Evolutionary conservation across 768 basidiomycete genomes (phyloP), one percentile per base, ranked within the genome.

Genomic region (Suillus sp.): DNA sequence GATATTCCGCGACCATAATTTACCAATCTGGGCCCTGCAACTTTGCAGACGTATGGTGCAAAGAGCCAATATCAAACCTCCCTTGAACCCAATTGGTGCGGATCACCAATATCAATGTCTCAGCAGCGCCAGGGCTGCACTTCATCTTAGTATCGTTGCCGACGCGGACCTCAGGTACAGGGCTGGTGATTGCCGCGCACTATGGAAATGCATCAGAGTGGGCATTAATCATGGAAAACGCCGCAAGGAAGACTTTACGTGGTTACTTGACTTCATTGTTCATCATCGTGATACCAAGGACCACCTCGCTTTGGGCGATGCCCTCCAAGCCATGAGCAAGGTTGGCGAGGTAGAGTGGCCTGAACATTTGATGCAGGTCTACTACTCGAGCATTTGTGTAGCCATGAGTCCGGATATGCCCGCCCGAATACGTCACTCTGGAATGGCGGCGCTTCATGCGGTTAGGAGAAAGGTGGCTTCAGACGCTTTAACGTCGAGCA

Each of bases 211-310:
- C 30, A 20, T 30, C 10, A 32, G 18, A 20, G 10, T 11, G 3
- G 30, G 30, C 30, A 6, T 20, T 2, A 30, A 18, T 4, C 27
- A 51, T 14, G 50, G 27, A 51, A 51, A 32, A 32, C 51, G 51
- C 30, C 30, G 30, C 18, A 53, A 2, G 51, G 51, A 53, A 53
- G 56, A 58, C 37, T 45, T 16, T 1, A 47, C 56, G 5, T 58
- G 56, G 56, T 22, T 58, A 37, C 56, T 45, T 16, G 56, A 58
- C 16, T 58, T 58, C 13, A 43, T 58, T 8, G 37, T 58, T 20
- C 56, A 58, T 3, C 37, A 37, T 20, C 56, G 27, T 5, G n/a
- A 42, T 5, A 58, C 56, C 20, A 43, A 58, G 35, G 56, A 58
- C 56, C 16, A 58, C 35, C 27, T 43, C 45, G 56, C 56, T 10